Evolutionary conservation across 768 basidiomycete genomes (phyloP).

Genomic region (Cystofilobasidium bisporidii): DNA sequence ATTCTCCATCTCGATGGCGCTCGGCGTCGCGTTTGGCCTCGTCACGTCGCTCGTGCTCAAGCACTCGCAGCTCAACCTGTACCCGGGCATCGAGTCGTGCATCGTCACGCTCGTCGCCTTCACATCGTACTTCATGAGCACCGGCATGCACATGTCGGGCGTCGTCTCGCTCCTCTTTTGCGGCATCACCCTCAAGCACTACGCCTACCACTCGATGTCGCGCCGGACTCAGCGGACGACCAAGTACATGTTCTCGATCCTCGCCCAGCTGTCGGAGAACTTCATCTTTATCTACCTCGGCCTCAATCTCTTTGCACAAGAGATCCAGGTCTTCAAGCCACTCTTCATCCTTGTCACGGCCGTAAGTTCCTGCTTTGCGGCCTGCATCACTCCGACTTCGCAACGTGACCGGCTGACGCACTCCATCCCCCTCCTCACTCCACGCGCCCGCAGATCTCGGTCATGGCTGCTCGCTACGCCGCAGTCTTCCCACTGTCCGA

Average conservation of each 20-base stretch:
- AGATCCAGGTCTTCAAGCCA: conserved; percentile 72
- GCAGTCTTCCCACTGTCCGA: conserved; percentile 94
- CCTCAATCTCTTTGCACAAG: conserved; percentile 79
- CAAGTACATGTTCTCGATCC: conserved; percentile 88
- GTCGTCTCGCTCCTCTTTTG: conserved; percentile 97
- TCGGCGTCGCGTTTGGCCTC: conserved; percentile 85
- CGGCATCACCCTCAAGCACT: conserved; percentile 97
- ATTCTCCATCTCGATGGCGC: conserved; percentile 86
- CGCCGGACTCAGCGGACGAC: conserved; percentile 82
- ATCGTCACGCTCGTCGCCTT: conserved; percentile 89
- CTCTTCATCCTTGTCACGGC: conserved; percentile 87
- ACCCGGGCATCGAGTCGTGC: conserved; percentile 91
- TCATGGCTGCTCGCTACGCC: conserved; percentile 87
- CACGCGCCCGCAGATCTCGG: conserved; percentile 66
- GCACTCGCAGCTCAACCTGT: conserved; percentile 70
- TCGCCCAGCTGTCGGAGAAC: conserved; percentile 92
- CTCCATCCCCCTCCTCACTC: too few species aligned
- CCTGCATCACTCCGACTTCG: background rate
- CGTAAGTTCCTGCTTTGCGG: conserved; percentile 43
- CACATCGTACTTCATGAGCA: conserved; percentile 98
- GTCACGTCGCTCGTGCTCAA: conserved; percentile 85
- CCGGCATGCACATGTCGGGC: conserved; percentile 77
- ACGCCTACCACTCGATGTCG: conserved; percentile 99
- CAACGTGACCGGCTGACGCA: too few species aligned
- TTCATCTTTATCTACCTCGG: conserved; percentile 99